These are phyloP conservation scores for Nidularia pulvinata DNA, from an alignment of 768 basidiomycete genomes.

Conservation along the genomic window DNA sequence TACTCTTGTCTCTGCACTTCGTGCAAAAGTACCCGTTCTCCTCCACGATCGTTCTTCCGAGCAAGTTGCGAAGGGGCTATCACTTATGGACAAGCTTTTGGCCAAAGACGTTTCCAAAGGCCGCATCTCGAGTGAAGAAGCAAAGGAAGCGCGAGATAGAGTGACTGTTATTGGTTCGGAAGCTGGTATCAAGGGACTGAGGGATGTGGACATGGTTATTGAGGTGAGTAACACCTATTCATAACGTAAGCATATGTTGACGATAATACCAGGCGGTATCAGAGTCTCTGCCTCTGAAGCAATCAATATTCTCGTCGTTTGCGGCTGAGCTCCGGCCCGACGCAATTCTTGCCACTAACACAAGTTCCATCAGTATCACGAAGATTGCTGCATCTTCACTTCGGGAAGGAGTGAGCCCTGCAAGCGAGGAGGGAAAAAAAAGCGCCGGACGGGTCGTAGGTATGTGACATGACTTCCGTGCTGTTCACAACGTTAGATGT, in stretches of 20 bases:
- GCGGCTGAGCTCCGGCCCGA: constrained; percentile 66
- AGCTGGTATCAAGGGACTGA: constrained; percentile 51
- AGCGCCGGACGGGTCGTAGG: constrained; percentile 82
- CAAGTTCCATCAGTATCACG: constrained; percentile 92
- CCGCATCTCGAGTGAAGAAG: constrained; percentile 63
- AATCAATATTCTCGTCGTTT: constrained; percentile 71
- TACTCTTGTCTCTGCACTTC: constrained; percentile 82
- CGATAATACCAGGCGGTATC: constrained; percentile 68
- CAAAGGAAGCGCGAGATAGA: constrained; percentile 70
- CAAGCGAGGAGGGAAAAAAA: constrained; percentile 62
- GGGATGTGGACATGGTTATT: constrained; percentile 89
- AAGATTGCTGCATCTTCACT: constrained; percentile 88
- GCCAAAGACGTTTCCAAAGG: constrained; percentile 91
- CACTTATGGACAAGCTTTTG: constrained; percentile 78
- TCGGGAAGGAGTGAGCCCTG: constrained; percentile 50
- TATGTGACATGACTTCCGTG: no score
- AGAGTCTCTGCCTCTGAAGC: constrained; percentile 80
- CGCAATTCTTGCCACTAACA: constrained; percentile 90
- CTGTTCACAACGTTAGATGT: not conserved
- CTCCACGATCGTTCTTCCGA: constrained; percentile 79
- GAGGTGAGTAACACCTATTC: constrained; percentile 51
- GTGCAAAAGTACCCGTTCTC: constrained; percentile 84
- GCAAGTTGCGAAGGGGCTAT: constrained; percentile 74
- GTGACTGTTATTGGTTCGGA: constrained; percentile 56
- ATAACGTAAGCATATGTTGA: not conserved